Evolutionary conservation across 2,329 filamentous ascomycete genomes (phyloP).

Genomic region (Penicillium crustosum): DNA sequence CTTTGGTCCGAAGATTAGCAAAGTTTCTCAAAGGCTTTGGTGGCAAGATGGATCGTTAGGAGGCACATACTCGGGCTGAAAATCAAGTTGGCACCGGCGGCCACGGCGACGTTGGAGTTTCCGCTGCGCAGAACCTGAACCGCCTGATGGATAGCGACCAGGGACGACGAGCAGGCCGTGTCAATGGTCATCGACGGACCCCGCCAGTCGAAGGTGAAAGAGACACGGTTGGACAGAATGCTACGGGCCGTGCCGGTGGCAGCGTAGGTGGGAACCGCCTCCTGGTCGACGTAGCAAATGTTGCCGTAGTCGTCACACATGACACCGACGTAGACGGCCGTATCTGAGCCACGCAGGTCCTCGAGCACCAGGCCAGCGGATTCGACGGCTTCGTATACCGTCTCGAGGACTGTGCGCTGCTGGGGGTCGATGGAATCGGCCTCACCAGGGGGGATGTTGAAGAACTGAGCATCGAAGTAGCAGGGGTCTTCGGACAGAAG

Average conservation of each 20-base stretch:
- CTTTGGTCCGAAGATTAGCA: background rate
- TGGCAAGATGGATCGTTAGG: background rate
- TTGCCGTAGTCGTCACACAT: background rate
- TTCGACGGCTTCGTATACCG: background rate
- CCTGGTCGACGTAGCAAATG: background rate
- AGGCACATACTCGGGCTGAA: background rate
- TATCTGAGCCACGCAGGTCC: background rate
- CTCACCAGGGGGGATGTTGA: background rate
- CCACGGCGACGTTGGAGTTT: background rate
- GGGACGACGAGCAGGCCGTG: background rate
- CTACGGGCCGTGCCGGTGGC: background rate
- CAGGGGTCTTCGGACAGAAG: background rate
- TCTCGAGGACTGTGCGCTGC: background rate
- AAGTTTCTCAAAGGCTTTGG: background rate
- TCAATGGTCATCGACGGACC: background rate
- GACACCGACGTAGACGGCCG: background rate
- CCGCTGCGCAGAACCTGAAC: background rate
- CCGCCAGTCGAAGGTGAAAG: background rate
- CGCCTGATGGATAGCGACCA: background rate
- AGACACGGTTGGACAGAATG: background rate
- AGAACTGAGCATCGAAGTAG: background rate
- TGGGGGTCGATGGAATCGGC: background rate
- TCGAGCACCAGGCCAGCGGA: background rate
- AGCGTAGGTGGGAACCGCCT: background rate
- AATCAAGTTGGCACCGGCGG: background rate